phyloP scores from a whole-genome alignment of 2,329 filamentous ascomycete genomes.

The Penicillium polonicum region DNA sequence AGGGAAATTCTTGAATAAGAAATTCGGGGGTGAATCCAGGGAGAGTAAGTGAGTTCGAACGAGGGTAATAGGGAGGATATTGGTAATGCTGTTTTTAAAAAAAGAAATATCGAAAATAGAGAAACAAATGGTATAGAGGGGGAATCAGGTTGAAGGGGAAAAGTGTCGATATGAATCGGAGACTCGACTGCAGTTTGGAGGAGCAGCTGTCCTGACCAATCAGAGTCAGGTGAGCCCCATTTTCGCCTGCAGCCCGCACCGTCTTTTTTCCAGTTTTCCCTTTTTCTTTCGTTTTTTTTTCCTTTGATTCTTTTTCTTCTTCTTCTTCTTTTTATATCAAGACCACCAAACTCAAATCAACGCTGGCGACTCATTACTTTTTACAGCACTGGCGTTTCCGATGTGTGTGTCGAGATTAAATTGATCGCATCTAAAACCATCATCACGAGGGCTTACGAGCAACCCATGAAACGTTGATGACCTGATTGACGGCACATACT shows the following conservation, averaged over 20 bases:
- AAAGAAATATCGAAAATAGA: constrained; percentile 14
- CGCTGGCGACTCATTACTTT: constrained; percentile 55
- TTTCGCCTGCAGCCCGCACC: constrained; percentile 30
- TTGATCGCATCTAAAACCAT: constrained; percentile 75
- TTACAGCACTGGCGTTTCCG: constrained; percentile 69
- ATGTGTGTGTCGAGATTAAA: constrained; percentile 68
- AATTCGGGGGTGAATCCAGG: background rate
- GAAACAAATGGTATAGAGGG: constrained; percentile 4
- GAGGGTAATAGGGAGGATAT: background rate
- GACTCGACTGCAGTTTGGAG: constrained; percentile 18
- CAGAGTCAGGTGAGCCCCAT: constrained; percentile 8
- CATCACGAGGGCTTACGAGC: constrained; percentile 59
- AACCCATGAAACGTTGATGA: constrained; percentile 49
- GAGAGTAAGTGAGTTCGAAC: constrained; percentile 3
- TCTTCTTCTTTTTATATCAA: constrained; percentile 46
- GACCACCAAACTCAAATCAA: constrained; percentile 76
- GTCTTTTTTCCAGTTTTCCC: constrained; percentile 31
- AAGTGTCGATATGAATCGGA: constrained; percentile 32
- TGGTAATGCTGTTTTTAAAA: background rate
- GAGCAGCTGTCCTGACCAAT: constrained; percentile 30
- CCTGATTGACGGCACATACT: constrained; percentile 45
- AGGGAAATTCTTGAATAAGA: background rate
- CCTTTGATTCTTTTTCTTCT: constrained; percentile 19
- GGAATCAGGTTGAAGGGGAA: constrained; percentile 11
- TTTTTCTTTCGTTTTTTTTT: constrained; percentile 18